Conservation (phyloP, 2,329 filamentous ascomycete genomes). For the Periconia sp. region DNA sequence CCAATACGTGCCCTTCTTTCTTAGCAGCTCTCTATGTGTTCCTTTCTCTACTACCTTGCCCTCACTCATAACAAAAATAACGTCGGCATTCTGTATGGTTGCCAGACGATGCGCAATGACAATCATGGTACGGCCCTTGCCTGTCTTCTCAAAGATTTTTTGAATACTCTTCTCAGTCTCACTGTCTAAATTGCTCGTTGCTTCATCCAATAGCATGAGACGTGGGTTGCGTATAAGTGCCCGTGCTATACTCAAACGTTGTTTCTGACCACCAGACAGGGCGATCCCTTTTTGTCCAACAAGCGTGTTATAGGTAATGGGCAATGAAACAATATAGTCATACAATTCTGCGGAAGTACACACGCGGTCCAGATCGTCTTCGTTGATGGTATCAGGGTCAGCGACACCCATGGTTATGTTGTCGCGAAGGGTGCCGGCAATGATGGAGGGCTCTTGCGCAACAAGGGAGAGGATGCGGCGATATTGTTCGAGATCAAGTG, state of each 20-base stretch:
- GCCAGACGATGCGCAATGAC: constrained; percentile 42
- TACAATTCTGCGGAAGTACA: constrained; percentile 19
- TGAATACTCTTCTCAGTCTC: constrained; percentile 41
- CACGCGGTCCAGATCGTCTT: constrained; percentile 46
- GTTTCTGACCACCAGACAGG: constrained; percentile 76
- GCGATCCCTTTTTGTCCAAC: constrained; percentile 20
- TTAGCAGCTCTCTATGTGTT: constrained; percentile 14
- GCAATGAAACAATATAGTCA: constrained; percentile 21
- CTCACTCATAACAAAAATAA: constrained; percentile 40
- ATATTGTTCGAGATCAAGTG: too few species aligned
- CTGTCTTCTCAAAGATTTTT: constrained; percentile 35
- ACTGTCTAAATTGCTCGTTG: constrained; percentile 28
- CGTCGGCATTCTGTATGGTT: constrained; percentile 42
- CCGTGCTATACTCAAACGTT: constrained; percentile 86
- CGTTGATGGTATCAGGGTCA: constrained; percentile 1
- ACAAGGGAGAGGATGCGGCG: constrained; percentile 55
- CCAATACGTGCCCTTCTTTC: constrained; percentile 15
- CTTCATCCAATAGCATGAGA: constrained; percentile 56
- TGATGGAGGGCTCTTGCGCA: constrained; percentile 89
- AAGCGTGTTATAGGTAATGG: constrained; percentile 11
- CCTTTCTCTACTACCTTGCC: constrained; percentile 38
- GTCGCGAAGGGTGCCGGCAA: constrained; percentile 83
- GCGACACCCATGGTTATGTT: constrained; percentile 70
- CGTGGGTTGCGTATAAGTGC: constrained; percentile 90
- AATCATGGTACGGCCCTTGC: constrained; percentile 34